phyloP scores from a whole-genome alignment of 192 early-diverging fungal species.

The Helicostylum pulchrum region DNA sequence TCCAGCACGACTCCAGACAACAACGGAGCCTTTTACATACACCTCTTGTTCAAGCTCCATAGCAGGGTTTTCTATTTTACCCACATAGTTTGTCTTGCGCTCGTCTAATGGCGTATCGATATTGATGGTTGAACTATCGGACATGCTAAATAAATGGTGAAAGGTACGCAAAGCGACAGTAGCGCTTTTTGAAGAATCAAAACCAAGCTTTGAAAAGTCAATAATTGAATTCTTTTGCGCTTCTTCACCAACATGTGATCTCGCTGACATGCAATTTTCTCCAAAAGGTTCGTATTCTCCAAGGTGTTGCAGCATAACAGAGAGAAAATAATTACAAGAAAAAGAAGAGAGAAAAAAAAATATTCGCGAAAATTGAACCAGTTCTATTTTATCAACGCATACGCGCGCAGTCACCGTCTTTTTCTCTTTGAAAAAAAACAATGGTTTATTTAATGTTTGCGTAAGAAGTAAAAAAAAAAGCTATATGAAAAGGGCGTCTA shows the following conservation, averaged over 20 bases:
- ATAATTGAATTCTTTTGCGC: neutral
- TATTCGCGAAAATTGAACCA: too few species aligned
- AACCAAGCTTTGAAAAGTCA: neutral
- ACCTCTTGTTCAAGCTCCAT: conserved; percentile 7
- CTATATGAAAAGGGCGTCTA: too few species aligned
- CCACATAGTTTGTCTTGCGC: neutral
- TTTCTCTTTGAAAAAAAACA: too few species aligned
- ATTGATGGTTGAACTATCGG: neutral
- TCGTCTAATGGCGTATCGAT: neutral
- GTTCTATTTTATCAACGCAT: too few species aligned
- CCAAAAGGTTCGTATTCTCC: conserved; percentile 11
- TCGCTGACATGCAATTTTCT: neutral
- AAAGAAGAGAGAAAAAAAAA: too few species aligned
- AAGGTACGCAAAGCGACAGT: neutral
- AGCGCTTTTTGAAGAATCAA: neutral
- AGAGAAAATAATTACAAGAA: too few species aligned
- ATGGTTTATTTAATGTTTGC: too few species aligned
- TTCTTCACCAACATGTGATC: neutral
- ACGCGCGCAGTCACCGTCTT: too few species aligned
- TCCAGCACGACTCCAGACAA: conserved; percentile 10
- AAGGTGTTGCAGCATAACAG: neutral
- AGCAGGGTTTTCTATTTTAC: neutral
- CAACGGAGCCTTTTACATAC: conserved; percentile 5
- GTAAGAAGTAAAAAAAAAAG: too few species aligned
- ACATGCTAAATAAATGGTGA: neutral